These are phyloP conservation scores for Elymus sibiricus DNA, from an alignment of 176 grass and related monocot species.

Conservation along the genomic window DNA sequence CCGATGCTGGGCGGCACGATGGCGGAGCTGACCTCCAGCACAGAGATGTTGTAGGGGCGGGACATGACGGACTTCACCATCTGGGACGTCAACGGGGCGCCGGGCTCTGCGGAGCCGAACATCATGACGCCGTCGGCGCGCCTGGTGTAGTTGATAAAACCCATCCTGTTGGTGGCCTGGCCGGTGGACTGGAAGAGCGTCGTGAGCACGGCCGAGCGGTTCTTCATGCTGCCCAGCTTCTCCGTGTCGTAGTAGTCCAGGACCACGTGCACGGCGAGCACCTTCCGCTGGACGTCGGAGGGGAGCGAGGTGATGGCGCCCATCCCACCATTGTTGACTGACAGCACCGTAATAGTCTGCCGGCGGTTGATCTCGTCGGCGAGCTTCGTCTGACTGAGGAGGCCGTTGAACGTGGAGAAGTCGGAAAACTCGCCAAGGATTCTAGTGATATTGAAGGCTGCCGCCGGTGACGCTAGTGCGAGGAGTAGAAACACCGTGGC, in stretches of 20 bases:
- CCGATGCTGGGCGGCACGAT: conserved; percentile 59
- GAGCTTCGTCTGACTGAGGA: conserved; percentile 54
- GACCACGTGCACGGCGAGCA: conserved; percentile 62
- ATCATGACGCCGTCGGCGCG: conserved; percentile 39
- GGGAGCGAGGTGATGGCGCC: conserved; percentile 39
- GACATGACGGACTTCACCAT: conserved; percentile 48
- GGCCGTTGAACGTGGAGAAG: conserved; percentile 49
- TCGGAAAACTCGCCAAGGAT: conserved; percentile 40
- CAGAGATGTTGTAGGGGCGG: conserved; percentile 66
- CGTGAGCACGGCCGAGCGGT: conserved; percentile 46
- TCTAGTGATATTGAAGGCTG: conserved; percentile 53
- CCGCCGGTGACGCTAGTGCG: conserved; percentile 9
- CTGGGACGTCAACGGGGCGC: conserved; percentile 31
- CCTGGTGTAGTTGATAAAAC: conserved; percentile 69
- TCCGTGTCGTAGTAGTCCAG: conserved; percentile 76
- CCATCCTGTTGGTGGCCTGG: conserved; percentile 45
- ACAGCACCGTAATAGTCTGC: conserved; percentile 71
- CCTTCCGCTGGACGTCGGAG: conserved; percentile 34
- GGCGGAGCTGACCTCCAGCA: conserved; percentile 55
- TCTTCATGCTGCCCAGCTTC: conserved; percentile 47
- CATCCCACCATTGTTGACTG: conserved; percentile 46
- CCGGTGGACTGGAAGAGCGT: conserved; percentile 55
- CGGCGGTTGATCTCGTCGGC: conserved; percentile 63
- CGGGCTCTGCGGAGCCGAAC: conserved; percentile 59
- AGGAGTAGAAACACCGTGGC: neutral